Conservation (phyloP, 306 rosid species). For the Aeschynomene evenia region DNA sequence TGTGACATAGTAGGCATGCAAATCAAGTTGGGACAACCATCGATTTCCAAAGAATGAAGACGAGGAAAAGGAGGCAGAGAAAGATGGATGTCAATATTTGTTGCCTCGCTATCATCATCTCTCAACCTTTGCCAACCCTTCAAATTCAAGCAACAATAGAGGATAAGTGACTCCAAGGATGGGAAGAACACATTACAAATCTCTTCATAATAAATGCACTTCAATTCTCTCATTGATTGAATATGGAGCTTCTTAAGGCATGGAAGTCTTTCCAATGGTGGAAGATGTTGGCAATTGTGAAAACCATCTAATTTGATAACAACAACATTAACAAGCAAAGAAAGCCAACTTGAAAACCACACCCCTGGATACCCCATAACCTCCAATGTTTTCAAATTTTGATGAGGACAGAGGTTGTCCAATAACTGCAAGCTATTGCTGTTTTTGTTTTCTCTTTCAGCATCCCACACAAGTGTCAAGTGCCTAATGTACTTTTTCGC, state of each 20-base stretch:
- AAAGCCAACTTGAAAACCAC: conserved; percentile 15
- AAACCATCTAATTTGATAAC: rapidly evolving
- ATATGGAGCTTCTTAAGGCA: not conserved
- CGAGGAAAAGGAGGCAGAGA: not conserved
- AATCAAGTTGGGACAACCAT: not conserved
- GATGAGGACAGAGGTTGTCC: conserved; percentile 7
- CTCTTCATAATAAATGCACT: not conserved
- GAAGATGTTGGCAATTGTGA: not conserved
- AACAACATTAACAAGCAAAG: conserved; percentile 7
- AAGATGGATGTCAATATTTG: not conserved
- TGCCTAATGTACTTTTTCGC: not conserved
- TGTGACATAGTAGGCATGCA: not conserved
- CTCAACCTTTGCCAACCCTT: conserved; percentile 30
- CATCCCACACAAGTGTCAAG: not conserved
- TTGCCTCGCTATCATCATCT: not conserved
- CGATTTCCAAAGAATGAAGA: not conserved
- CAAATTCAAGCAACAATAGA: not conserved
- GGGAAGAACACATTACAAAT: conserved; percentile 12
- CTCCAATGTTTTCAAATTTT: not conserved
- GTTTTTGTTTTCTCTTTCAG: not conserved
- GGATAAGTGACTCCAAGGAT: not conserved
- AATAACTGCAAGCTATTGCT: not conserved
- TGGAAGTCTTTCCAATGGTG: not conserved
- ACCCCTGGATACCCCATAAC: rapidly evolving
- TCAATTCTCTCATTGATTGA: rapidly evolving